phyloP scores from a whole-genome alignment of 768 basidiomycete species.

The Suillus spraguei region DNA sequence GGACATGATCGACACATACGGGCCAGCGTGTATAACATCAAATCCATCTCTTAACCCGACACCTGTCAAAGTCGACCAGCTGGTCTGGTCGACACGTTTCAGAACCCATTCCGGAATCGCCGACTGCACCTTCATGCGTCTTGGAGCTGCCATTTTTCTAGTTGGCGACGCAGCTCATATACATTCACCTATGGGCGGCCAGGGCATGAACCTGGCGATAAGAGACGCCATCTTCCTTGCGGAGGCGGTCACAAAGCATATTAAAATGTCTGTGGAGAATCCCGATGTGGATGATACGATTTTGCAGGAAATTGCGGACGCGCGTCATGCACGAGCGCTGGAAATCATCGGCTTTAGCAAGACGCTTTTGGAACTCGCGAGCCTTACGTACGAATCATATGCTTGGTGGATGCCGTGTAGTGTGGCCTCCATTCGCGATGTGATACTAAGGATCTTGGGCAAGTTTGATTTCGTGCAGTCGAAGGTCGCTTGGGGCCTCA shows the following conservation, averaged over 20 bases:
- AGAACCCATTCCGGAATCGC: slow-evolving; percentile 43
- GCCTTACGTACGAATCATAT: slow-evolving; percentile 24
- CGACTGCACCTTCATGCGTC: slow-evolving; percentile 35
- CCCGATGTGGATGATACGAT: slow-evolving; percentile 25
- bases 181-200: slow-evolving; percentile 56
- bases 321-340: slow-evolving; percentile 43
- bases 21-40: slow-evolving; percentile 3
- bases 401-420: slow-evolving; percentile 30
- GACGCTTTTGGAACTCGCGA: slow-evolving; percentile 26
- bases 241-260: slow-evolving; percentile 40
- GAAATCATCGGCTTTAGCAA: slow-evolving; percentile 45
- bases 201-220: slow-evolving; percentile 62
- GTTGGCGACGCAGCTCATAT: slow-evolving; percentile 51
- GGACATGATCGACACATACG: slow-evolving; percentile 2
- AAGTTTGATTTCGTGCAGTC: slow-evolving; percentile 21
- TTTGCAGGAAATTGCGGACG: slow-evolving; percentile 37
- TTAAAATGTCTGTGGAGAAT: slow-evolving; percentile 21
- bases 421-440: slow-evolving; percentile 27
- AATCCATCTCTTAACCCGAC: slow-evolving; percentile 10
- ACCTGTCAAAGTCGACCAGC: slow-evolving; percentile 36
- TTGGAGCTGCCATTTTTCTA: slow-evolving; percentile 22
- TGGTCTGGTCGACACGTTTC: slow-evolving; percentile 45
- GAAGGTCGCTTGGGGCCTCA: slow-evolving; percentile 27
- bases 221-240: slow-evolving; percentile 52
- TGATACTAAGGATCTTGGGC: slow-evolving; percentile 25